These are phyloP conservation scores for Stevia rebaudiana DNA, from an alignment of 140 eudicot genomes.

Conservation along the genomic window DNA sequence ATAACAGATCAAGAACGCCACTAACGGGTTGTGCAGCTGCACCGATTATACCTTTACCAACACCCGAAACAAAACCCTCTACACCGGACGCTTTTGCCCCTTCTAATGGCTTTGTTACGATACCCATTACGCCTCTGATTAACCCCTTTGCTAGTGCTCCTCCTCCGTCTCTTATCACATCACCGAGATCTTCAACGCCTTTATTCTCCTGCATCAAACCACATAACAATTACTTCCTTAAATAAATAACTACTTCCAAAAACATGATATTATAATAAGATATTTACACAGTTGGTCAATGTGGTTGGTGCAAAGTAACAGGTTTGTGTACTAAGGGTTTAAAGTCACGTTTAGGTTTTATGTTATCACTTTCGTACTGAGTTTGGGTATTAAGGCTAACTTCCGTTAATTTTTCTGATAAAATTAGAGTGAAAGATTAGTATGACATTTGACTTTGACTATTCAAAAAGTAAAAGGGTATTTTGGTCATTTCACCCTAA, in stretches of 20 bases:
- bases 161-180: slow-evolving; percentile 96
- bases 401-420: too few relatives aligned
- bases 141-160: slow-evolving; percentile 97
- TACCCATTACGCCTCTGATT: slow-evolving; percentile 89
- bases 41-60: slow-evolving; percentile 95
- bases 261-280: background rate
- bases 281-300: too few relatives aligned
- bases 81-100: slow-evolving; percentile 99
- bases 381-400: too few relatives aligned
- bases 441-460: too few relatives aligned
- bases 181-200: slow-evolving; percentile 92
- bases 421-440: too few relatives aligned
- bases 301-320: too few relatives aligned
- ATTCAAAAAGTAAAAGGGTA: too few relatives aligned
- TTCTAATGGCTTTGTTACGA: slow-evolving; percentile 94
- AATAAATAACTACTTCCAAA: background rate
- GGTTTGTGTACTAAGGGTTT: too few relatives aligned
- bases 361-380: too few relatives aligned
- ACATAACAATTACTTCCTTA: background rate
- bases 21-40: slow-evolving; percentile 99
- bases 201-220: slow-evolving; percentile 58
- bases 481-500: too few relatives aligned
- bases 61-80: slow-evolving; percentile 98
- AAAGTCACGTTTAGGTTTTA: too few relatives aligned
- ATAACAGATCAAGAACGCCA: slow-evolving; percentile 89